Evolutionary conservation across 176 grass and related monocot genomes (phyloP).

Genomic region (Carex kokanica): DNA sequence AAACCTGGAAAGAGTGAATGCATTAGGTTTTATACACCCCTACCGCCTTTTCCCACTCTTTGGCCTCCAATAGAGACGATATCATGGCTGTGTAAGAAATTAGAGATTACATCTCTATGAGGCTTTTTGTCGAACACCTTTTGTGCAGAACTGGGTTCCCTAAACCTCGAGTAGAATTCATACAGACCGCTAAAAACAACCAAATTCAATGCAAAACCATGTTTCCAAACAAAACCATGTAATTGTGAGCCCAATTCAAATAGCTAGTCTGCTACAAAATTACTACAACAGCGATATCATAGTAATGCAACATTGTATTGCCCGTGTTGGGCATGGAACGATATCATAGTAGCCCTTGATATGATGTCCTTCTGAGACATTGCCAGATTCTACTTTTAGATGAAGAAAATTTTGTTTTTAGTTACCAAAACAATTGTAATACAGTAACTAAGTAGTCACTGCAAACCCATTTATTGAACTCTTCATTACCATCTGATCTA

Average conservation of each 20-base stretch:
- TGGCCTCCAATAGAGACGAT: no score
- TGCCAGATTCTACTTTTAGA: neutral
- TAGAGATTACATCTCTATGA: slow-evolving; percentile 43
- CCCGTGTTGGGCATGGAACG: slow-evolving; percentile 7
- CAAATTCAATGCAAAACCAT: slow-evolving; percentile 45
- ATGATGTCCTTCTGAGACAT: slow-evolving; percentile 34
- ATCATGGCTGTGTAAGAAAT: slow-evolving; percentile 73
- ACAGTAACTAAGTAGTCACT: neutral
- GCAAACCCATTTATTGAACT: neutral
- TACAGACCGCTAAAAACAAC: slow-evolving; percentile 54
- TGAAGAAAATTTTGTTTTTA: slow-evolving; percentile 15
- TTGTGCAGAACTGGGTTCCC: slow-evolving; percentile 21
- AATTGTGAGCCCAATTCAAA: slow-evolving; percentile 43
- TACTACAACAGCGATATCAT: slow-evolving; percentile 29
- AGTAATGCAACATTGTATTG: neutral
- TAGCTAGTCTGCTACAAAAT: neutral
- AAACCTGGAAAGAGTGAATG: slow-evolving; percentile 49
- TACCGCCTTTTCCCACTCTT: slow-evolving; percentile 33
- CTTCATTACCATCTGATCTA: no score
- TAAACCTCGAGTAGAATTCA: slow-evolving; percentile 37
- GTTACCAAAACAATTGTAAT: neutral
- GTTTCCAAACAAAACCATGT: slow-evolving; percentile 48
- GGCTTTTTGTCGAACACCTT: slow-evolving; percentile 51
- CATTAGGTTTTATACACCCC: slow-evolving; percentile 48
- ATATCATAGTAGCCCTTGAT: slow-evolving; percentile 41